Evolutionary conservation across 2,329 filamentous ascomycete genomes (phyloP).

Genomic region (Penicillium sp.): DNA sequence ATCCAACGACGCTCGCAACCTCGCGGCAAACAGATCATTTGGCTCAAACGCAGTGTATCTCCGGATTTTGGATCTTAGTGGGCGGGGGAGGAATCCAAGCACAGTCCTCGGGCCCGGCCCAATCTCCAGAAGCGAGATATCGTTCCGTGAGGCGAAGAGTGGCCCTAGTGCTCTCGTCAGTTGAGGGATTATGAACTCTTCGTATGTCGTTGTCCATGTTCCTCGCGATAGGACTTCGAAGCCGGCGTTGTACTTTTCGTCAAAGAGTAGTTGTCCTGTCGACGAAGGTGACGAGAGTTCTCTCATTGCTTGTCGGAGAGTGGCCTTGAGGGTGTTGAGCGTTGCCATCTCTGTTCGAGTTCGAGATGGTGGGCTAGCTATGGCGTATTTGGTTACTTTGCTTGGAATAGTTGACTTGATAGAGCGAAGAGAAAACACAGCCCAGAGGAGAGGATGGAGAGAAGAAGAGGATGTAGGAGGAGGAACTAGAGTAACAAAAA

Average conservation of each 20-base stretch:
- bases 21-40: slow-evolving; percentile 51
- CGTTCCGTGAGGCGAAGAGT: slow-evolving; percentile 23
- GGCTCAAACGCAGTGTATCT: slow-evolving; percentile 62
- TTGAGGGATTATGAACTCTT: slow-evolving; percentile 55
- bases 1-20: slow-evolving; percentile 51
- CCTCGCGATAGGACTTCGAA: slow-evolving; percentile 51
- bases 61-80: slow-evolving; percentile 47
- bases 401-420: too few species aligned
- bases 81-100: slow-evolving; percentile 54
- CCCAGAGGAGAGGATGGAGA: too few species aligned
- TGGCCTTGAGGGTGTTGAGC: slow-evolving; percentile 45
- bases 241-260: slow-evolving; percentile 56
- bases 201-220: slow-evolving; percentile 43
- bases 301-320: slow-evolving; percentile 9
- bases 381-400: too few species aligned
- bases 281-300: neutral
- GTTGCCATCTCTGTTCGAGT: neutral
- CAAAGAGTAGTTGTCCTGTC: slow-evolving; percentile 23
- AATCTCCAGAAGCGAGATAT: slow-evolving; percentile 63
- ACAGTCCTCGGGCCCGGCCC: slow-evolving; percentile 63
- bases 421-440: too few species aligned
- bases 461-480: too few species aligned
- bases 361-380: too few species aligned
- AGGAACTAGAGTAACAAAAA: too few species aligned
- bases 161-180: slow-evolving; percentile 51